phyloP scores from a whole-genome alignment of 164 flowering plant genomes.

The Akebia trifoliata region DNA sequence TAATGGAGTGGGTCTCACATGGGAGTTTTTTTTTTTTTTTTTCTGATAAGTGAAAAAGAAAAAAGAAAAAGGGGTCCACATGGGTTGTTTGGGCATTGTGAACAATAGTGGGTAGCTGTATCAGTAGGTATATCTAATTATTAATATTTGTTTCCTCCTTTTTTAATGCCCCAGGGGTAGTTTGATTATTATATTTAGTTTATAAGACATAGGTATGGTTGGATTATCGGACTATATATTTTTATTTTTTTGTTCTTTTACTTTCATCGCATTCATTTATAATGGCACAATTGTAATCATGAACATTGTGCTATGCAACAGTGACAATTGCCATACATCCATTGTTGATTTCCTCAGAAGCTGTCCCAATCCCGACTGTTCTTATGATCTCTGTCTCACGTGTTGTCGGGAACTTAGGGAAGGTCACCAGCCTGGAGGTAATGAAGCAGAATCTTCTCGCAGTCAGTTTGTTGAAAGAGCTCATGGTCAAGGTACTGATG shows the following conservation, averaged over 20 bases:
- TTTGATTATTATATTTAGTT: too few relatives aligned
- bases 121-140: too few relatives aligned
- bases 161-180: too few relatives aligned
- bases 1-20: too few relatives aligned
- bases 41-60: too few relatives aligned
- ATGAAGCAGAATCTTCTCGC: conserved; percentile 27
- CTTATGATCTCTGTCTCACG: conserved; percentile 71
- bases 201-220: too few relatives aligned
- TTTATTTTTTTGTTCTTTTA: background rate
- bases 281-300: background rate
- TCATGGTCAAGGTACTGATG: conserved; percentile 17
- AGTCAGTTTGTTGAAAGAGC: conserved; percentile 19
- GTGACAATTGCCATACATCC: conserved; percentile 73
- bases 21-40: too few relatives aligned
- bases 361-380: conserved; percentile 60
- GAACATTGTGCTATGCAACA: conserved; percentile 20
- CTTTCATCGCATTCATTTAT: background rate
- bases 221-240: background rate
- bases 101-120: too few relatives aligned
- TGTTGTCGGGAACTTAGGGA: conserved; percentile 66
- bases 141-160: too few relatives aligned
- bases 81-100: too few relatives aligned
- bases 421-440: conserved; percentile 37
- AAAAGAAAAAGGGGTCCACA: too few relatives aligned
- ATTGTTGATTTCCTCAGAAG: conserved; percentile 71